These are phyloP conservation scores for Hygrocybe coccinea DNA, from an alignment of 768 basidiomycete species.

Conservation along the genomic window DNA sequence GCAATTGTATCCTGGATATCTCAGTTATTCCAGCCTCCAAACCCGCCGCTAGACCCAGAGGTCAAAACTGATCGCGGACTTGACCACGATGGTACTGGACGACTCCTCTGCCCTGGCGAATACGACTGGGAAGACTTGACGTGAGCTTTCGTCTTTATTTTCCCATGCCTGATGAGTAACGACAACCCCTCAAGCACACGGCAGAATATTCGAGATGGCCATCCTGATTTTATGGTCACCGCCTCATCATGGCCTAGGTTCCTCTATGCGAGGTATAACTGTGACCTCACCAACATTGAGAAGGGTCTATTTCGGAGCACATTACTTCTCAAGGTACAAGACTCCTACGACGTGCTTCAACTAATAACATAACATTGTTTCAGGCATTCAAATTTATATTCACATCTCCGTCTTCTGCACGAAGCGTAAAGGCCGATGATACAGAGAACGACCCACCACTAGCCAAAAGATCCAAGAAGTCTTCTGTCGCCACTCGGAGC, in stretches of 20 bases:
- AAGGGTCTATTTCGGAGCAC: slow-evolving; percentile 17
- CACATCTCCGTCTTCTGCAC: slow-evolving; percentile 16
- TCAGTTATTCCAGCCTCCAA: background rate
- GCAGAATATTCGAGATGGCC: slow-evolving; percentile 10
- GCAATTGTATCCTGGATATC: background rate
- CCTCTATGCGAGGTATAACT: slow-evolving; percentile 13
- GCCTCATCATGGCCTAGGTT: slow-evolving; percentile 17
- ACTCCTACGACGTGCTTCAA: background rate
- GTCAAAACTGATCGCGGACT: slow-evolving; percentile 8
- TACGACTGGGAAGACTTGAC: slow-evolving; percentile 12
- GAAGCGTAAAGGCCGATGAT: background rate
- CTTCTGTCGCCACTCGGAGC: slow-evolving; percentile 1
- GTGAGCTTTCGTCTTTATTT: too few species aligned
- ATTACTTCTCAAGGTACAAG: slow-evolving; percentile 16
- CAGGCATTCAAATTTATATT: slow-evolving; percentile 19
- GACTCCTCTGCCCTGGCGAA: slow-evolving; percentile 19
- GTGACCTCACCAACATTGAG: slow-evolving; percentile 8
- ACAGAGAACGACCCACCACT: background rate
- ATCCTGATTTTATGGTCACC: slow-evolving; percentile 15
- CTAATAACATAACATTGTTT: background rate
- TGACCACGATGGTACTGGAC: slow-evolving; percentile 17
- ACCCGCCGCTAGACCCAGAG: background rate
- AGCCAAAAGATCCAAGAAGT: background rate
- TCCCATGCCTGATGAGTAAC: too few species aligned
- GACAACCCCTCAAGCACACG: slow-evolving; percentile 6